phyloP scores from a whole-genome alignment of 1,284 basidiomycete genomes.

The Leccinum proliferum region DNA sequence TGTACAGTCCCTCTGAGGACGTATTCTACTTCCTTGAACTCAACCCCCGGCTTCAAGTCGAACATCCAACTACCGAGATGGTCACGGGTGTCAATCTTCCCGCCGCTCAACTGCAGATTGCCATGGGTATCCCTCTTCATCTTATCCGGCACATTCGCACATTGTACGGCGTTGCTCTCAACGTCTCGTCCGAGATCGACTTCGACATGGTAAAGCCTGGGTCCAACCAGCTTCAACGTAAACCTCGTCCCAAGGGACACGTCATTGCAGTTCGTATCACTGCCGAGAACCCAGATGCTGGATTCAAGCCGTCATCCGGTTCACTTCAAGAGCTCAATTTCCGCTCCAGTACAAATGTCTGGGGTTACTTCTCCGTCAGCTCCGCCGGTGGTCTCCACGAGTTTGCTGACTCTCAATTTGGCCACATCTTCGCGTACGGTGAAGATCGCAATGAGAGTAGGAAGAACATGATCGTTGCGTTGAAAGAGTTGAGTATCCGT shows the following conservation, averaged over 20 bases:
- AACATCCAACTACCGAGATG: constrained; percentile 99
- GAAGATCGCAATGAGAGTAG: constrained; percentile 90
- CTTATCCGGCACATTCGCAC: constrained; percentile 95
- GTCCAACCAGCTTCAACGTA: constrained; percentile 85
- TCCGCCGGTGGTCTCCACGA: constrained; percentile 97
- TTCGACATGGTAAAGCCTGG: constrained; percentile 93
- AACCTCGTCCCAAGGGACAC: constrained; percentile 96
- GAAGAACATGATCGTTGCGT: constrained; percentile 99
- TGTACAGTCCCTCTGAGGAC: constrained; percentile 93
- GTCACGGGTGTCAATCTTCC: constrained; percentile 98
- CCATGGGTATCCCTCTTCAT: constrained; percentile 98
- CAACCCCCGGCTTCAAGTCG: constrained; percentile 99
- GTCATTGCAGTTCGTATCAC: constrained; percentile 99
- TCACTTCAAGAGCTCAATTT: constrained; percentile 98
- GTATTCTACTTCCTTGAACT: constrained; percentile 98
- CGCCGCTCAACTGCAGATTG: constrained; percentile 94
- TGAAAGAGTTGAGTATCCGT: constrained; percentile 98
- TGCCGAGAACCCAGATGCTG: constrained; percentile 98
- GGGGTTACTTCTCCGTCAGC: constrained; percentile 99
- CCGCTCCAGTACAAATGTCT: constrained; percentile 98
- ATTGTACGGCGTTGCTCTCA: constrained; percentile 90
- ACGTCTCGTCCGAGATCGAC: constrained; percentile 88
- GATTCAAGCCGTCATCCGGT: constrained; percentile 99
- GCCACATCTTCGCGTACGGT: constrained; percentile 99
- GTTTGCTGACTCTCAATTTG: constrained; percentile 98